These are phyloP conservation scores for Lentinula sp. DNA, from an alignment of 768 basidiomycete genomes.

Conservation along the genomic window DNA sequence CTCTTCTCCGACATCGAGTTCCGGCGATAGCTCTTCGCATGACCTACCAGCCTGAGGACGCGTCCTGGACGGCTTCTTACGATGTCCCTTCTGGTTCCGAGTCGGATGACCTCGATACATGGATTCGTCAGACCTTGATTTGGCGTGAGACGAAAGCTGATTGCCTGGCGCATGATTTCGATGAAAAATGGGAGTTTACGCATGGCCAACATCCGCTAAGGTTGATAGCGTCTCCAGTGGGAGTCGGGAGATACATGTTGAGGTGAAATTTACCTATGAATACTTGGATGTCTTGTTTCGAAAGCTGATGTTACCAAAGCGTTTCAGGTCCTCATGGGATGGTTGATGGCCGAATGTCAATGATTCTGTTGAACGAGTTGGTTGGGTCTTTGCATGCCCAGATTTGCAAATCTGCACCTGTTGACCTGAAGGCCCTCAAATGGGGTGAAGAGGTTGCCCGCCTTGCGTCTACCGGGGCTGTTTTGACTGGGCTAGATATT, in stretches of 20 bases:
- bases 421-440: not conserved
- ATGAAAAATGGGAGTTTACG: not conserved
- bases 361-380: not conserved
- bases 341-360: not conserved
- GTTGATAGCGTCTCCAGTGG: not conserved
- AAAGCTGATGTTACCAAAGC: not conserved
- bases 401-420: not conserved
- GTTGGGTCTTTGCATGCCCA: not conserved
- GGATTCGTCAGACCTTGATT: not conserved
- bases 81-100: not conserved
- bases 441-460: not conserved
- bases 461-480: not conserved
- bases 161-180: not conserved
- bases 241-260: not conserved
- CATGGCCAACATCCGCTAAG: not conserved
- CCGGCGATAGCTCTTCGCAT: not conserved
- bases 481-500: not conserved
- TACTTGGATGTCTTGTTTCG: not conserved
- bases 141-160: not conserved
- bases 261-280: not conserved
- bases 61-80: not conserved
- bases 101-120: not conserved
- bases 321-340: not conserved
- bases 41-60: not conserved
- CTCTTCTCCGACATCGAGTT: not conserved